Evolutionary conservation across 2,329 filamentous ascomycete species (phyloP), one percentile per base, ranked within the genome.

Genomic region (Emydomyces testavorans): DNA sequence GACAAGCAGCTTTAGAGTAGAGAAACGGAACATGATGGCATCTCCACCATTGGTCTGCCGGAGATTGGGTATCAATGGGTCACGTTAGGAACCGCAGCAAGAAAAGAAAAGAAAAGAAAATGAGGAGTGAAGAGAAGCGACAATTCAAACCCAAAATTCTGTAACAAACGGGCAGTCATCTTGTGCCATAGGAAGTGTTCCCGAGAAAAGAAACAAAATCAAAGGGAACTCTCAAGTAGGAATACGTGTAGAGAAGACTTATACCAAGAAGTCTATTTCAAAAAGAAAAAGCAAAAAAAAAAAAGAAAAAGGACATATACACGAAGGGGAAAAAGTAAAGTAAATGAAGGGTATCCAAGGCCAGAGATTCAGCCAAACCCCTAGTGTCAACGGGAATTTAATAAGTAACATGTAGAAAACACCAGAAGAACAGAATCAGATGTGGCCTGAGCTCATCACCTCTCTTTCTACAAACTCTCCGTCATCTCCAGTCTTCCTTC

Each of bases 391-490:
- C n/a, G n/a, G n/a, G n/a, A n/a, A n/a, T n/a, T n/a, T n/a, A n/a
- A n/a, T 8, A 37, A 10, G 11, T 24, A 6, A 26, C 3, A 39
- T 39, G 20, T 13, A 26, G 13, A 15, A 24, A 34, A 20, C n/a
- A 31, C 20, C 38, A 41, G 15, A 31, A 4, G 38, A 24, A 13
- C 23, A 13, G 16, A 5, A 21, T 59, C 48, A 62, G 41, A 62
- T 62, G 21, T 55, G 50, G 6, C 54, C 55, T 28, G 53, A 52
- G 26, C 51, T 55, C 51, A 62, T 52, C 45, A 58, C 52, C 49
- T 61, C 60, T 13, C 59, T 56, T 44, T 60, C 57, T 35, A 65
- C 52, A 13, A 65, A 48, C 56, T 65, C 60, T 21, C 63, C 62
- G 35, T 56, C 58, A 49, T 63, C 63, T 23, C 57, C 56, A 13